Conservation (phyloP, 495 filamentous ascomycete species). For the Penicillium salamii region DNA sequence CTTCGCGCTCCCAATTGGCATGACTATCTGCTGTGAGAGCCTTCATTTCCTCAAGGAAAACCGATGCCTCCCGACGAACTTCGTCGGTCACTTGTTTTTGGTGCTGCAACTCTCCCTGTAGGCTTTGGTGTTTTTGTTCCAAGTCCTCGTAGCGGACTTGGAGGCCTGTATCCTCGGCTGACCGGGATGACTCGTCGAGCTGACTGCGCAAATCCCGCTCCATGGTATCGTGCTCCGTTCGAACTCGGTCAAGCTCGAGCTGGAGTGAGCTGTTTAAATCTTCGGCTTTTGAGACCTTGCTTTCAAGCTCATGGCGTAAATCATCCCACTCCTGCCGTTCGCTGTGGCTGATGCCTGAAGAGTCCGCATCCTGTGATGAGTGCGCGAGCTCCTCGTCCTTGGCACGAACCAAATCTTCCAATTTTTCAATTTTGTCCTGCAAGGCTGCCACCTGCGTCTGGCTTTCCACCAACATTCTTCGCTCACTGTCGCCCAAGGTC, state of each 20-base stretch:
- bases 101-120: conserved; percentile 66
- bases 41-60: conserved; percentile 87
- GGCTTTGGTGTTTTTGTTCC: conserved; percentile 65
- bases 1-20: conserved; percentile 76
- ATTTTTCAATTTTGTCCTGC: conserved; percentile 66
- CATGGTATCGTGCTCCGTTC: conserved; percentile 60
- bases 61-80: conserved; percentile 78
- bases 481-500: conserved; percentile 58
- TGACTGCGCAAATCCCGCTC: conserved; percentile 63
- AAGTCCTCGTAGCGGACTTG: conserved; percentile 59
- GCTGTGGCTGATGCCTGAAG: conserved; percentile 31
- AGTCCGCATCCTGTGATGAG: conserved; percentile 26
- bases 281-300: conserved; percentile 73
- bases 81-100: conserved; percentile 86
- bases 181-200: conserved; percentile 51
- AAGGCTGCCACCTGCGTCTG: conserved; percentile 73
- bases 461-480: conserved; percentile 70
- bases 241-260: conserved; percentile 70
- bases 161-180: conserved; percentile 44
- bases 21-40: conserved; percentile 74
- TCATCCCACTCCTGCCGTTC: conserved; percentile 71
- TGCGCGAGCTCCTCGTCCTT: conserved; percentile 57
- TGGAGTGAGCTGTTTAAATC: conserved; percentile 72
- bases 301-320: conserved; percentile 70
- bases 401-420: conserved; percentile 59